Conservation (phyloP, 2,329 filamentous ascomycete species). For the Pezizomycotina sp. region DNA sequence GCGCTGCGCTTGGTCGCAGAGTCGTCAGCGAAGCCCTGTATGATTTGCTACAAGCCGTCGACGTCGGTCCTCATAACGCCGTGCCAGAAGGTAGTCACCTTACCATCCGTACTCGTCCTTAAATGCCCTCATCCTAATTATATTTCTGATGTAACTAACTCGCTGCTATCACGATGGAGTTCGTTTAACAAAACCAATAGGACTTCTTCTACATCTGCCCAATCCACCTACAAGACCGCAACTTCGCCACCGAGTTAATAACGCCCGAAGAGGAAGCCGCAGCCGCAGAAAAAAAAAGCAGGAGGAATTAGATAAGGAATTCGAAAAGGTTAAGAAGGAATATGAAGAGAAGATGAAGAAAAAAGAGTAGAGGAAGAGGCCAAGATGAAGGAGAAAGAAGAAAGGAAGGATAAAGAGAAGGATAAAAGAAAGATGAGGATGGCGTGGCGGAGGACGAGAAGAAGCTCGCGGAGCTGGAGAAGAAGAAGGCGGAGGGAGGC, state of each 20-base stretch:
- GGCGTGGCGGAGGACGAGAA: slow-evolving; percentile 36
- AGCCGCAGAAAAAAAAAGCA: slow-evolving; percentile 40
- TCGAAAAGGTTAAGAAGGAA: slow-evolving; percentile 47
- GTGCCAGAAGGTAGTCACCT: slow-evolving; percentile 57
- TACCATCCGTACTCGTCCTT: background rate
- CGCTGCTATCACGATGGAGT: too few species aligned
- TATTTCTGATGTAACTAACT: too few species aligned
- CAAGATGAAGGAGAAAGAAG: slow-evolving; percentile 36
- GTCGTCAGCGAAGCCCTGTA: slow-evolving; percentile 62
- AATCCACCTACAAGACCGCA: slow-evolving; percentile 62
- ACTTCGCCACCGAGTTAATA: slow-evolving; percentile 51
- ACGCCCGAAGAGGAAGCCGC: slow-evolving; percentile 55
- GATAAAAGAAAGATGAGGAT: slow-evolving; percentile 48
- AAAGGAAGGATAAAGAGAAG: slow-evolving; percentile 46
- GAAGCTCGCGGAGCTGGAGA: slow-evolving; percentile 33
- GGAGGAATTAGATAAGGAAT: slow-evolving; percentile 48
- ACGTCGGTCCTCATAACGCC: slow-evolving; percentile 75
- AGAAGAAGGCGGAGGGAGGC: slow-evolving; percentile 33
- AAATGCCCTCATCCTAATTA: background rate
- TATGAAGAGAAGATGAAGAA: slow-evolving; percentile 60
- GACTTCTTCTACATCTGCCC: slow-evolving; percentile 90
- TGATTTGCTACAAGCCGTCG: slow-evolving; percentile 80
- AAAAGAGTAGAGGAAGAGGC: slow-evolving; percentile 35
- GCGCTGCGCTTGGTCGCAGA: slow-evolving; percentile 16
- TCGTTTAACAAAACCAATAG: slow-evolving; percentile 30